Evolutionary conservation across 129 eudicot genomes (phyloP).

Genomic region (Chrysanthemum seticuspe): DNA sequence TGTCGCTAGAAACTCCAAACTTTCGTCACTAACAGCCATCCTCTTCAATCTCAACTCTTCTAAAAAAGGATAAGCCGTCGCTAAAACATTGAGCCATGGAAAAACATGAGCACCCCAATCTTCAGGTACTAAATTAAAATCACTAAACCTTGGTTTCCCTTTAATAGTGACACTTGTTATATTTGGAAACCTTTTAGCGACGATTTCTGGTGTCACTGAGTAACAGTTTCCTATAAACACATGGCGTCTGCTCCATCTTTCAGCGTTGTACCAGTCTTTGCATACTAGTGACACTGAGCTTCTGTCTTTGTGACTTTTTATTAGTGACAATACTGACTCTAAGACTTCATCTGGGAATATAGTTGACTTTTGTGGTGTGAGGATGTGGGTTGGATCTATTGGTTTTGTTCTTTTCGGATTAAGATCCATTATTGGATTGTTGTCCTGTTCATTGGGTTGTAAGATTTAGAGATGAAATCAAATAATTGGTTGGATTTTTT

Average conservation of each 20-base stretch:
- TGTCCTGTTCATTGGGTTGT: no score
- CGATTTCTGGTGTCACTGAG: slow-evolving; percentile 61
- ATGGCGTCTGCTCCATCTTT: slow-evolving; percentile 56
- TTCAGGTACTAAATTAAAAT: slow-evolving; percentile 64
- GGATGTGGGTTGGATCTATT: no score
- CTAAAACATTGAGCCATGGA: slow-evolving; percentile 54
- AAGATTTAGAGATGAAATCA: no score
- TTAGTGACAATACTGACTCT: slow-evolving; percentile 48
- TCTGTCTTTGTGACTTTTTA: slow-evolving; percentile 53
- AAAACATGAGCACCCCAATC: slow-evolving; percentile 69
- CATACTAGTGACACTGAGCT: slow-evolving; percentile 60
- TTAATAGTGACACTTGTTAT: slow-evolving; percentile 56
- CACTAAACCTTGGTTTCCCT: slow-evolving; percentile 72
- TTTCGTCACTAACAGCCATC: slow-evolving; percentile 62
- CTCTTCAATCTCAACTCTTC: slow-evolving; percentile 69
- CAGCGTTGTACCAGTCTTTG: slow-evolving; percentile 73
- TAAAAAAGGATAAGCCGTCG: slow-evolving; percentile 57
- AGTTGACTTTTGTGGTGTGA: no score
- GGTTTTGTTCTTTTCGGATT: no score
- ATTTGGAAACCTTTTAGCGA: slow-evolving; percentile 53
- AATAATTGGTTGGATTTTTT: no score
- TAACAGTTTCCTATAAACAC: slow-evolving; percentile 75
- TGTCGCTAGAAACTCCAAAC: slow-evolving; percentile 68
- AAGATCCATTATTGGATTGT: no score
- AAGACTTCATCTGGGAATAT: slow-evolving; percentile 61